Base-by-base conservation (phyloP, 2,329 filamentous ascomycete genomes). In the Apiospora pterosperma region DNA sequence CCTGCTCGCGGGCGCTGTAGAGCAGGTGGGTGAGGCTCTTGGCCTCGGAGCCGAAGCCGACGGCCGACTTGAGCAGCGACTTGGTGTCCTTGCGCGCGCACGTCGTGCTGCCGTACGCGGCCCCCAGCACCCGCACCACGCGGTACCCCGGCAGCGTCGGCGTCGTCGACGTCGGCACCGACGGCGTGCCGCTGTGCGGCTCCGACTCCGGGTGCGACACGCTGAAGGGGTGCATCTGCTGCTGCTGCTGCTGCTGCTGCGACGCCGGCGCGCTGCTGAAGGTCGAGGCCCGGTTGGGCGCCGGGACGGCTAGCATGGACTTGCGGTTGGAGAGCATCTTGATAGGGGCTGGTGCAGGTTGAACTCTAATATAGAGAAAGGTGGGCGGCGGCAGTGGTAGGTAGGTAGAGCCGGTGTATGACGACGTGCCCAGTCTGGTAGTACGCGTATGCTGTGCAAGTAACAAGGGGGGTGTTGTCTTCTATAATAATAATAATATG, bases 11-110 rank as follows among this genome's bases (percentile, higher is more conserved):
- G 48, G 71, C 69, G 52, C 65, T 64, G 65, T 73, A 72, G 41
- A 67, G 64, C 61, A 69, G 65, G 58, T 72, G 69, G 38, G 71
- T 73, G 12, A 73, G 55, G 61, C 23, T 64, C 63, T 65, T 66
- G 21, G 66, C 67, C 66, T 73, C 71, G 64, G 42, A 61, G 23
- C 68, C 70, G n/a, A 42, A 48, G 1, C 62, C 58, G 2, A 61
- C 61, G 25, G 62, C 34, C 23, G 60, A 58, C 48, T 72, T 72
- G 5, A 70, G 60, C 2, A 72, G 64, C 10, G 70, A 65, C 48
- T 72, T 73, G 25, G 68, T 65, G 63, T 72, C 71, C 59, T 70
- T 71, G 55, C 67, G 64, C 23, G 70, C 67, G 63, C 69, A 70
- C n/a, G 67, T 67, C 5, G 67, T 68, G 21, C 63, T 63, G 21